These are phyloP conservation scores for Mrakia hoshinonis DNA, from an alignment of 768 basidiomycete species.

Conservation along the genomic window DNA sequence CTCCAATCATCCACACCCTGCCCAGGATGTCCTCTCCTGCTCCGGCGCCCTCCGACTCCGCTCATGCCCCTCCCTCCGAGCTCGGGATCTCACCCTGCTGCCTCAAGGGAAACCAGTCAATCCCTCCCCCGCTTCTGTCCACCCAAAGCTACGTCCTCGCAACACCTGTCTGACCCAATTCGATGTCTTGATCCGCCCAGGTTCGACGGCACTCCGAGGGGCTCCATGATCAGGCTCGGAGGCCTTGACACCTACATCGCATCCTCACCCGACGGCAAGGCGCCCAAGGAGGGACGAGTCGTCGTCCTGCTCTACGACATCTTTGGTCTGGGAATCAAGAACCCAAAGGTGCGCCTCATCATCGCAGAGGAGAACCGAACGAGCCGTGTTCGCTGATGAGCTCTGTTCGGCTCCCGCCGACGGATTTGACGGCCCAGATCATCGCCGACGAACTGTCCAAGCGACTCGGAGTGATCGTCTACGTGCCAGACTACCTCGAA, in stretches of 20 bases:
- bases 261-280: neutral
- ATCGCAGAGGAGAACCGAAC: neutral
- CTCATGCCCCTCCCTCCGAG: neutral
- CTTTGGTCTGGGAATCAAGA: conserved; percentile 2
- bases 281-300: neutral
- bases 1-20: too few species aligned
- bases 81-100: neutral
- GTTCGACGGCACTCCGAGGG: neutral
- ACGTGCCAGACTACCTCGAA: conserved; percentile 1
- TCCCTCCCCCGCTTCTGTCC: neutral
- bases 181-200: neutral
- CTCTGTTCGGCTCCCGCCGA: too few species aligned
- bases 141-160: too few species aligned
- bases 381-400: neutral
- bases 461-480: neutral
- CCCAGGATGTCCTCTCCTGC: too few species aligned
- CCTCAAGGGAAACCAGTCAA: neutral
- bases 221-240: neutral
- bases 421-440: neutral
- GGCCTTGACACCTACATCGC: neutral
- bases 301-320: neutral
- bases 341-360: neutral
- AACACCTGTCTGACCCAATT: neutral
- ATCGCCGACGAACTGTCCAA: neutral
- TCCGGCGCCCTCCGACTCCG: too few species aligned